These are phyloP conservation scores for Solanum paucissectum DNA, from an alignment of 257 asterid species.

Conservation along the genomic window DNA sequence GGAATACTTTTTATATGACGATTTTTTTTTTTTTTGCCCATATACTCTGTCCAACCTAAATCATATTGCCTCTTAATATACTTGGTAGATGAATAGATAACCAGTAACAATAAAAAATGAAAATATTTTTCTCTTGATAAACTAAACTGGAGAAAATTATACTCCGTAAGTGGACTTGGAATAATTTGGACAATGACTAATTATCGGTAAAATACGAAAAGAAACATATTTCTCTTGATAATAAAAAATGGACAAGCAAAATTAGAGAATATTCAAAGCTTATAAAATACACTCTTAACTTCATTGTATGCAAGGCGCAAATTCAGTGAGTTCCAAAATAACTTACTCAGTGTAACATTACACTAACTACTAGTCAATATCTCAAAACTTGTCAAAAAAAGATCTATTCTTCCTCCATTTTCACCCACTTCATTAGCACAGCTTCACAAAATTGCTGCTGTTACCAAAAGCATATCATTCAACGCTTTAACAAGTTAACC, in stretches of 20 bases:
- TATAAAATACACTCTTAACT: neutral
- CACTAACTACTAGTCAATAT: neutral
- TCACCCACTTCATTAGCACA: neutral
- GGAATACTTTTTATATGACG: slow-evolving; percentile 9
- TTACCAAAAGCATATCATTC: neutral
- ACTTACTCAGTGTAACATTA: neutral
- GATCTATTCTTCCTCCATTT: neutral
- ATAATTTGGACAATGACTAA: neutral
- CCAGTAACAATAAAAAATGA: neutral
- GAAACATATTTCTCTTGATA: neutral
- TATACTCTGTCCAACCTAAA: neutral
- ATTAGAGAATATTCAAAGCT: neutral
- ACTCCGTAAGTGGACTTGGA: neutral
- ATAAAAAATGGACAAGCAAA: neutral
- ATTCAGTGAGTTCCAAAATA: neutral
- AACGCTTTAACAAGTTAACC: neutral
- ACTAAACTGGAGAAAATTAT: neutral
- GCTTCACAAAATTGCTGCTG: neutral
- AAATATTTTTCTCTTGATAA: neutral
- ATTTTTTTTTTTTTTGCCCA: no score
- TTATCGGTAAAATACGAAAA: neutral
- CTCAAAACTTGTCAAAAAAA: neutral
- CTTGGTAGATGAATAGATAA: neutral
- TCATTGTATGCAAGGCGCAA: neutral
- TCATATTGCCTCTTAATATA: neutral